Percentiles rank a stretch among this genome's conserved stretches.
These are phyloP conservation scores for Metarhizium sp. DNA, from an alignment of 2,329 filamentous ascomycete genomes.

Conservation along the genomic window DNA sequence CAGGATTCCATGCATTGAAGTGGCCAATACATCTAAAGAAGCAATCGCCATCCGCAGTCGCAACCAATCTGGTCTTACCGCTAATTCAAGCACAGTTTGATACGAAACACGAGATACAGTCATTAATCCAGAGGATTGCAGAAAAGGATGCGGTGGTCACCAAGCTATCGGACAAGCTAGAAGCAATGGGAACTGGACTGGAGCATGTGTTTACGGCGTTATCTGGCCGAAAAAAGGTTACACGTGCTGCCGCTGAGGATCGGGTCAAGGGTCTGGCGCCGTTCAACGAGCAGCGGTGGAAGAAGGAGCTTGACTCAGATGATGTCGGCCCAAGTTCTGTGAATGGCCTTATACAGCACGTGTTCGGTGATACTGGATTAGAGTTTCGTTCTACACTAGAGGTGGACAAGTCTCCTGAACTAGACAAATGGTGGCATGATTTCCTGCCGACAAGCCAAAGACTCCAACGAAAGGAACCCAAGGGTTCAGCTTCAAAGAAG, in stretches of 20 bases:
- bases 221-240: constrained; percentile 36
- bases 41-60: constrained; percentile 29
- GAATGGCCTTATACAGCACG: constrained; percentile 27
- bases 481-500: background rate
- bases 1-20: constrained; percentile 52
- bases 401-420: constrained; percentile 20
- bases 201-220: constrained; percentile 45
- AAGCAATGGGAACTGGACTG: constrained; percentile 38
- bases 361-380: constrained; percentile 30
- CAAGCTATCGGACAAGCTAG: constrained; percentile 45
- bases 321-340: constrained; percentile 21
- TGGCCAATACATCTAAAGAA: constrained; percentile 56
- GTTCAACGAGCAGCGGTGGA: constrained; percentile 35
- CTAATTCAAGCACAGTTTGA: constrained; percentile 37
- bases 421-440: constrained; percentile 42
- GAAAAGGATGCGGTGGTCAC: constrained; percentile 44
- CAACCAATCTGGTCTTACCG: constrained; percentile 41
- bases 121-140: constrained; percentile 31
- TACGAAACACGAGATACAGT: constrained; percentile 29
- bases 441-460: constrained; percentile 24
- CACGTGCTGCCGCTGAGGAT: constrained; percentile 33
- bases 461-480: constrained; percentile 10
- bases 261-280: constrained; percentile 42
- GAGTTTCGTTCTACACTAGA: constrained; percentile 18
- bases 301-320: constrained; percentile 14